Evolutionary conservation across 2,329 filamentous ascomycete species (phyloP), one percentile per base, ranked within the genome.

Genomic region (Diplodia sapinea): DNA sequence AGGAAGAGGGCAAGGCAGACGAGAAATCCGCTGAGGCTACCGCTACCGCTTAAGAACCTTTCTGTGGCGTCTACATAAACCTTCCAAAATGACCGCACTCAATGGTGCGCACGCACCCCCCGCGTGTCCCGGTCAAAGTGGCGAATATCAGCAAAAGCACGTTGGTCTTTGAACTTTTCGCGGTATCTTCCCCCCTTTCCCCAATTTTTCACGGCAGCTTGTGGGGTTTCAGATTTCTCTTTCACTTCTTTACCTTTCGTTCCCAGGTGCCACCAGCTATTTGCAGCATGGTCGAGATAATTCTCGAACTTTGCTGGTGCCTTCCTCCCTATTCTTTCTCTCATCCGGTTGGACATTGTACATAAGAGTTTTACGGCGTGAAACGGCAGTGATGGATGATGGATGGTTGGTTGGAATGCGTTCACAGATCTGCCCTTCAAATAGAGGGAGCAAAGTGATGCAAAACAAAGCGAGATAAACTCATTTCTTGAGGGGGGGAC

Each of bases 361-460:
- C 33, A 55, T 55, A 65, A 64, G 23, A 31, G 23, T 9, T 64
- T 15, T 54, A 63, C 47, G 59, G 59, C 59, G 59, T 63, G 59
- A 52, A 51, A 49, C 43, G 29, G 43, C 40, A 63, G 29, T 11
- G 57, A 62, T 59, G 36, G 55, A 56, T 33, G 50, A 36, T 23
- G 31, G 33, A 57, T 23, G 38, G 57, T 33, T 33, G 38, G 40
- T 49, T 15, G 40, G 17, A 43, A 33, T 62, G 57, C 31, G n/a
- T 50, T 23, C 56, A 62, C 23, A 15, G 11, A 20, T n/a, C 26
- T 62, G 11, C 54, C n/a, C 36, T 11, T 38, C 33, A 20, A 40
- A 40, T 5, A 33, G 26, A 23, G 8, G 29, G 40, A 20, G 40
- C 56, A 38, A 12, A 51, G 31, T 20, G 57, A 29, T 11, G 20